Evolutionary conservation across 768 basidiomycete species (phyloP).

Genomic region (Hygrophoropsis aurantiaca): DNA sequence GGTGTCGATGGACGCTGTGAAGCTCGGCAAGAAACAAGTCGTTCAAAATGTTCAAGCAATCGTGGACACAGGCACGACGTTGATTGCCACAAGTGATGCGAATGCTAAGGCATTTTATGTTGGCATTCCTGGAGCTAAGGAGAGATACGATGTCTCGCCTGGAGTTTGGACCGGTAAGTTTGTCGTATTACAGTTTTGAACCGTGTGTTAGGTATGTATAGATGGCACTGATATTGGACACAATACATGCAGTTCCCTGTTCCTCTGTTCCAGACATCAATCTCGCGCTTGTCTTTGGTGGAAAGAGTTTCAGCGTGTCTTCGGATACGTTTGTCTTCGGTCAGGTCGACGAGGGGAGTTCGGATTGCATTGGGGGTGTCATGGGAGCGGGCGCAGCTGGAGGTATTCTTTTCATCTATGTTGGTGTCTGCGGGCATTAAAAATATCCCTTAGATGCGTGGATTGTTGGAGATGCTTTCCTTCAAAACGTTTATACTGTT

Average conservation of each 20-base stretch:
- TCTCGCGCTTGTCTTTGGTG: conserved; percentile 37
- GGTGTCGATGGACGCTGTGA: conserved; percentile 29
- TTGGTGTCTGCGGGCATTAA: conserved; percentile 2
- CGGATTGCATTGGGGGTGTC: conserved; percentile 38
- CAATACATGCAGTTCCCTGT: conserved; percentile 13
- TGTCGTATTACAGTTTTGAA: conserved; percentile 1
- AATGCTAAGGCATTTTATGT: conserved; percentile 28
- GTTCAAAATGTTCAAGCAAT: conserved; percentile 26
- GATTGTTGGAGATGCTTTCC: conserved; percentile 36
- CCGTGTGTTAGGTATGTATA: neutral
- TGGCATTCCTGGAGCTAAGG: conserved; percentile 28
- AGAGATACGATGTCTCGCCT: conserved; percentile 19
- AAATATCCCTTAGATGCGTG: conserved; percentile 19
- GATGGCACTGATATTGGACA: too few relatives aligned
- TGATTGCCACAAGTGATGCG: conserved; percentile 24
- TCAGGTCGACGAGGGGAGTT: conserved; percentile 23
- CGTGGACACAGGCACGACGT: conserved; percentile 33
- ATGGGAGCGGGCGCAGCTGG: conserved; percentile 26
- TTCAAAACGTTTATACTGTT: conserved; percentile 30
- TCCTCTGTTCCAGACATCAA: conserved; percentile 31
- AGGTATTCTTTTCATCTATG: neutral
- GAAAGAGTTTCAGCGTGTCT: conserved; percentile 35
- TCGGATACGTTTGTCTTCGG: conserved; percentile 45
- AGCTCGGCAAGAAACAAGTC: conserved; percentile 20
- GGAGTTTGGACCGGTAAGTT: conserved; percentile 37